Evolutionary conservation across 306 rosid genomes (phyloP), one percentile per base, ranked within the genome.

Genomic region (Glycyrrhiza uralensis): DNA sequence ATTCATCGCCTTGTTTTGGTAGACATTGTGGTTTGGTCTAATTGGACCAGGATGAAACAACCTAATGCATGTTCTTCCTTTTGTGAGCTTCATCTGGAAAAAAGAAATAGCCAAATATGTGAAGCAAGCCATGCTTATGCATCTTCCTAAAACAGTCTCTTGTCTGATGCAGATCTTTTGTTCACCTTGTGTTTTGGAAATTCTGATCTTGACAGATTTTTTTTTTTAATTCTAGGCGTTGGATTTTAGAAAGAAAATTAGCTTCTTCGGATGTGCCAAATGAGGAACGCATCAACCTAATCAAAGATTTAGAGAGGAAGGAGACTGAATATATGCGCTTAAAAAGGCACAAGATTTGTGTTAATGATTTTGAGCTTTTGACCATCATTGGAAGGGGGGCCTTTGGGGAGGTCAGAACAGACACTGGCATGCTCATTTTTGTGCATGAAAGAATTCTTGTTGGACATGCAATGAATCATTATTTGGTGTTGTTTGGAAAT

Each of bases 321-420:
- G 98, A 94, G 82, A 94, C 98, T 15, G 98, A 94, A 69, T 94
- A 87, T 71, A 94, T 94, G 94, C 88, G 98, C 70, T 86, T 94
- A 64, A 94, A 89, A 82, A 89, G 98, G 87, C 89, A 94, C 84
- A 94, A 84, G 83, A 94, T 91, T 69, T 94, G 97, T 44, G 98
- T 91, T 64, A 63, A 94, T 75, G 98, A 94, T 85, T 94, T 94
- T 87, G 98, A 94, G 77, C 97, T 71, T 69, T 81, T 94, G 85
- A 91, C 96, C 72, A 91, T 94, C 80, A 94, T 94, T 80, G 98
- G 98, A 71, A 87, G 98, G 80, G 98, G 98, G 66, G 97, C 98
- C 52, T 94, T 79, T 86, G 97, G 98, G 74, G 98, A 94, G 95
- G 98, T 94, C 72, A 78, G 96, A 77, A 74, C 71, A 59, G 12